Evolutionary conservation across 1,284 basidiomycete species (phyloP).

Genomic region (Trichosporon faecale): DNA sequence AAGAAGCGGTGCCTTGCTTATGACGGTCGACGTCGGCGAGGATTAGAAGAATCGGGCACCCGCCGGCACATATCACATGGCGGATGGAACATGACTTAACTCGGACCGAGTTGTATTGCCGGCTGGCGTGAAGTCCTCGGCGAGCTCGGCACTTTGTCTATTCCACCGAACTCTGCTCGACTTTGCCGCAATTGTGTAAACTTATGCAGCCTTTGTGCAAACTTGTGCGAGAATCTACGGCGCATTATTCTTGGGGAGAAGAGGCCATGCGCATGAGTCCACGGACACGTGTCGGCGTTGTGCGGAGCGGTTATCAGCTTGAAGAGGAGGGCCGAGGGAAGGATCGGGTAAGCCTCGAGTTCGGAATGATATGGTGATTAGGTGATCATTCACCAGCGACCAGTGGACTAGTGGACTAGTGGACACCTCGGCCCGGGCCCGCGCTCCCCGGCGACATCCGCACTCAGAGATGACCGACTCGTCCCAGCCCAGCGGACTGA

Average conservation of each 20-base stretch:
- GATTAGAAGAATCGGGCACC: no score
- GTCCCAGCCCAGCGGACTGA: not conserved
- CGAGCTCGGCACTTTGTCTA: not conserved
- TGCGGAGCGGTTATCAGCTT: not conserved
- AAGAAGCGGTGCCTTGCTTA: not conserved
- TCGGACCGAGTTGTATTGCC: not conserved
- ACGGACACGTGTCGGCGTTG: not conserved
- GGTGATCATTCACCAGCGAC: not conserved
- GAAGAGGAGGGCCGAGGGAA: not conserved
- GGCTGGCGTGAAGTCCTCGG: not conserved
- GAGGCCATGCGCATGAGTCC: not conserved
- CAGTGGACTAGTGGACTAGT: not conserved
- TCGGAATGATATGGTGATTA: constrained; percentile 3
- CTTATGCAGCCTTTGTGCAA: no score
- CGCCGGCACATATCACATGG: no score
- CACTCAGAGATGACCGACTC: not conserved
- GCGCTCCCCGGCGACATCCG: constrained; percentile 2
- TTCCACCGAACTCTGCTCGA: not conserved
- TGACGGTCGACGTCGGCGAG: not conserved
- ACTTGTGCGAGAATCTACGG: no score
- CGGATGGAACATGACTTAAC: not conserved
- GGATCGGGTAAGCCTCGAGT: not conserved
- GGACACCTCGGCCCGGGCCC: not conserved
- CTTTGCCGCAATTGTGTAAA: not conserved
- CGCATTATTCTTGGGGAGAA: not conserved